Evolutionary conservation across 495 filamentous ascomycete genomes (phyloP).

Genomic region (Recurvomyces mirabilis): DNA sequence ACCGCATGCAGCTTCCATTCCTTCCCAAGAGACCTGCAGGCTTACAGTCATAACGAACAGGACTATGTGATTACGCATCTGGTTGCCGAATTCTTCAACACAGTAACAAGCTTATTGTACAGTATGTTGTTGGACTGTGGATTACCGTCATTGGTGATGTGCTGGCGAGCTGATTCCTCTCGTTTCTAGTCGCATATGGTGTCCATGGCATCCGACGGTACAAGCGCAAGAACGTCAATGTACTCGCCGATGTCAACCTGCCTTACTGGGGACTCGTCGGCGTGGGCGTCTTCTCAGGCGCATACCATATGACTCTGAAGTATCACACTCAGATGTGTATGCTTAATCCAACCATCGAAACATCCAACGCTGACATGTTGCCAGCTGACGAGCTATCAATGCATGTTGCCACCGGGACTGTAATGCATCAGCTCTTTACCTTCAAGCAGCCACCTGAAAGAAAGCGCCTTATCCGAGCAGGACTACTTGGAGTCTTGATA

Average conservation of each 20-base stretch:
- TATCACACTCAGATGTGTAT: constrained; percentile 48
- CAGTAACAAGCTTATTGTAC: constrained; percentile 13
- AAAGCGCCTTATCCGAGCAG: constrained; percentile 21
- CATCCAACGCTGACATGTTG: too few relatives aligned
- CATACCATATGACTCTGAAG: constrained; percentile 43
- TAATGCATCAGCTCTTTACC: constrained; percentile 42
- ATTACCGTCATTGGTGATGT: neutral
- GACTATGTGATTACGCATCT: constrained; percentile 14
- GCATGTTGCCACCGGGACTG: constrained; percentile 40
- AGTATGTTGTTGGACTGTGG: constrained; percentile 6
- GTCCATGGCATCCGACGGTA: constrained; percentile 30
- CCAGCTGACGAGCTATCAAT: constrained; percentile 45
- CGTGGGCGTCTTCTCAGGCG: constrained; percentile 43
- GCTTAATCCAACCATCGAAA: constrained; percentile 9
- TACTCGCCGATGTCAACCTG: constrained; percentile 25
- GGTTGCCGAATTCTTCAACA: constrained; percentile 20
- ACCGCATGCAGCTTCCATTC: neutral
- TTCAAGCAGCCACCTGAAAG: constrained; percentile 23
- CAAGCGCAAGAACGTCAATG: constrained; percentile 15
- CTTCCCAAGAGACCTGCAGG: neutral
- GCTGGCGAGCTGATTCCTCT: neutral
- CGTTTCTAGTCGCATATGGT: constrained; percentile 33
- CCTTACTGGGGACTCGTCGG: constrained; percentile 42
- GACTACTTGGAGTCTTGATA: constrained; percentile 27
- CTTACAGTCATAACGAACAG: neutral